Conservation (phyloP, 2,329 filamentous ascomycete genomes). For the Botrytis tulipae region DNA sequence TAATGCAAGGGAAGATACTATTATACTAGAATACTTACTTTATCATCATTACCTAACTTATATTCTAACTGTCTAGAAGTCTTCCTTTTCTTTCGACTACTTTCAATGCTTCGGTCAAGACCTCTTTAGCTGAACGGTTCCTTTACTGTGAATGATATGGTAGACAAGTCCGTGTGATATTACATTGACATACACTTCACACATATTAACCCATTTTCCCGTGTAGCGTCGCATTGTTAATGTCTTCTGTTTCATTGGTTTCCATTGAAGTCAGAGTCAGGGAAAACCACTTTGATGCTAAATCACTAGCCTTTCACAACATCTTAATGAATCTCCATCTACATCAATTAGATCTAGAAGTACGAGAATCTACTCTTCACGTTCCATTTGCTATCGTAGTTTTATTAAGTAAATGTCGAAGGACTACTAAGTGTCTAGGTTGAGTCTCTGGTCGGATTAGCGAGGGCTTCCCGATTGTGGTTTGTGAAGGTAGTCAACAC, state of each 20-base stretch:
- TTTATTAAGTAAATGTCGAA: background rate
- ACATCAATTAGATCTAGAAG: background rate
- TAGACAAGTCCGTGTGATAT: constrained; percentile 13
- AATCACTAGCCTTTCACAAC: background rate
- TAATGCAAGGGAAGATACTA: constrained; percentile 5
- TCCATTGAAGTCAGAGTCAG: background rate
- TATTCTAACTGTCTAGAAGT: background rate
- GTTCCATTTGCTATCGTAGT: background rate
- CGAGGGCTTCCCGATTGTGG: constrained; percentile 11
- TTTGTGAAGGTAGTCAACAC: constrained; percentile 9
- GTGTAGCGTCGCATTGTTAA: background rate
- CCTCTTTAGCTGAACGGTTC: background rate
- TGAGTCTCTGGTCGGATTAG: background rate
- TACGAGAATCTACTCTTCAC: background rate
- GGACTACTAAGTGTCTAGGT: background rate
- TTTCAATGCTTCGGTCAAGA: background rate
- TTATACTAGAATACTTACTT: background rate
- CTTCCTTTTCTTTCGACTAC: background rate
- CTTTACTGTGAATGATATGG: background rate
- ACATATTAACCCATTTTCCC: background rate
- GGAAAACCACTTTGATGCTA: background rate
- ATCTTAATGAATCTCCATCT: background rate
- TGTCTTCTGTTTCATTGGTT: background rate
- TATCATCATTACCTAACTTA: background rate
- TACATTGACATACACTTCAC: background rate